phyloP scores from a whole-genome alignment of 257 asterid species.

The Jasminum sambac region DNA sequence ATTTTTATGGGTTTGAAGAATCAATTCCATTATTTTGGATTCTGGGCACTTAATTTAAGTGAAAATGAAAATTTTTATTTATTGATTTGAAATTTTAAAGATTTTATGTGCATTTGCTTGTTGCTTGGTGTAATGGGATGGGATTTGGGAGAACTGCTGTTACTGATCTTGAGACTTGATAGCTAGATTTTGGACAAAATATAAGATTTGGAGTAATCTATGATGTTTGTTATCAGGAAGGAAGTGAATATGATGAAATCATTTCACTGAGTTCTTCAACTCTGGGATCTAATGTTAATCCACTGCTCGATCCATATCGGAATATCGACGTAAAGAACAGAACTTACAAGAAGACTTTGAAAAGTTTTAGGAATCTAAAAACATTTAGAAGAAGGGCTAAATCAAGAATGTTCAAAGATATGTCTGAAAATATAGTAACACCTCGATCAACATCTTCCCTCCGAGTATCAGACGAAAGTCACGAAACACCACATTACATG shows the following conservation, averaged over 20 bases:
- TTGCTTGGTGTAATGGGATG: neutral
- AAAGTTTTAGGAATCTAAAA: slow-evolving; percentile 32
- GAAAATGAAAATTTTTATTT: neutral
- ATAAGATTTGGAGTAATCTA: slow-evolving; percentile 7
- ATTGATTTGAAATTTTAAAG: neutral
- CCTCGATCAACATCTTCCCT: slow-evolving; percentile 21
- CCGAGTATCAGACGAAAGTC: slow-evolving; percentile 36
- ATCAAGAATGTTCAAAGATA: slow-evolving; percentile 32
- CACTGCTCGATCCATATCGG: slow-evolving; percentile 17
- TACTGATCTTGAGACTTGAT: neutral
- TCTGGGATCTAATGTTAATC: slow-evolving; percentile 44
- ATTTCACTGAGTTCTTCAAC: slow-evolving; percentile 50
- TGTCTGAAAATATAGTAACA: slow-evolving; percentile 31
- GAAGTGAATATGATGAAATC: slow-evolving; percentile 57
- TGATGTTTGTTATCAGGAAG: slow-evolving; percentile 40
- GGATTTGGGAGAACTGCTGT: neutral
- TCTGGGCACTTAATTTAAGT: neutral
- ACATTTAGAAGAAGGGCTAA: slow-evolving; percentile 50
- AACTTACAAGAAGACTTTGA: slow-evolving; percentile 28
- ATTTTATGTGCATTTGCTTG: neutral
- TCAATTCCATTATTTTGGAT: neutral
- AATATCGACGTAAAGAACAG: slow-evolving; percentile 23
- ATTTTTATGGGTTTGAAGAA: neutral
- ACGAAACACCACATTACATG: slow-evolving; percentile 40
- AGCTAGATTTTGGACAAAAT: neutral